Base-by-base conservation (phyloP, 2,329 filamentous ascomycete genomes). In the Clonostachys byssicola region DNA sequence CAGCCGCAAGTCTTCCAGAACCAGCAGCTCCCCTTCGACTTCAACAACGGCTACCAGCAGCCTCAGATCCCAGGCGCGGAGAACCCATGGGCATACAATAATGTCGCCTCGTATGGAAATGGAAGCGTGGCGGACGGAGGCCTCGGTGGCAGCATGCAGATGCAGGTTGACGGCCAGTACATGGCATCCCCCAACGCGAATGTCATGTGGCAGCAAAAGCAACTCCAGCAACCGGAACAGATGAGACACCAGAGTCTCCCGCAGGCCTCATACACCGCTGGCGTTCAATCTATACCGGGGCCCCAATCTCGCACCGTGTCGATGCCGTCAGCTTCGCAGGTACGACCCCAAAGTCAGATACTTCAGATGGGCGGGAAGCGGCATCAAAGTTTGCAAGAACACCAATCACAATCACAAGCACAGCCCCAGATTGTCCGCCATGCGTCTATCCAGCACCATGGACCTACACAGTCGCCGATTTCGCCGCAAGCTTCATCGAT, bases 191-290 rank as follows among this genome's bases (percentile, higher is more conserved):
- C 40, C 23, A 33, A 40, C 16, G 36, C 13, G 7, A 39, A 39
- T 10, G 36, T 51, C 53, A 59, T 56, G 40, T 65, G 67, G 45
- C 60, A 68, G 17, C 61, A 64, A 38, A 65, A 66, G 17, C 56
- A 67, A 16, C 67, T 68, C 39, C 59, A 62, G 34, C 57, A 59
- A 18, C 52, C 58, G 42, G 55, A 60, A 35, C 62, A 64, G 39
- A 62, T 69, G 43, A 59, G 64, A 23, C 64, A 60, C 33, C 54
- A 55, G 36, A 49, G 53, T 43, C 65, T 46, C 54, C 51, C 52
- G 5, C 61, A 61, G 12, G 46, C 40, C 23, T 30, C 23, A 30
- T 30, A 30, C 4, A 30, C 23, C 23, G 23, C 23, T 9, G 23
- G 23, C 23, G 23, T 30, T 30, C 23, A 30, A 30, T 4, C 23